Evolutionary conservation across 345 rosid genomes (phyloP).

Genomic region (Pelargonium nanum): DNA sequence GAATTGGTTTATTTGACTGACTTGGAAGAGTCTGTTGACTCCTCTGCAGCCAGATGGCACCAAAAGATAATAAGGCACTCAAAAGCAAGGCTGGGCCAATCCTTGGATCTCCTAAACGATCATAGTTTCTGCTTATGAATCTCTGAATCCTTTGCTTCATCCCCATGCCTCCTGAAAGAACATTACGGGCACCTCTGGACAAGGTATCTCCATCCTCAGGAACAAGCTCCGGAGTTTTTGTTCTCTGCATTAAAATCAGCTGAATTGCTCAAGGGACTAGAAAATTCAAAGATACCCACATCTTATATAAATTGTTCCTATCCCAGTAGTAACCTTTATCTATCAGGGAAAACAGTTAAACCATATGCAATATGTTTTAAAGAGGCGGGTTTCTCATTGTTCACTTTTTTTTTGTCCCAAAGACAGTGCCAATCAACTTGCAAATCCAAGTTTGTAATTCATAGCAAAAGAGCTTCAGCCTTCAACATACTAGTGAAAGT

Average conservation of each 20-base stretch:
- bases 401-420: too few relatives aligned
- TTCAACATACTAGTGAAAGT: too few relatives aligned
- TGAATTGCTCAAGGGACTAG: conserved; percentile 2
- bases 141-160: conserved; percentile 35
- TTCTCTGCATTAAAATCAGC: conserved; percentile 36
- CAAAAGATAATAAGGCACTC: conserved; percentile 61
- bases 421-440: too few relatives aligned
- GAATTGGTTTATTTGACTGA: conserved; percentile 29
- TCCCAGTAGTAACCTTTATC: too few relatives aligned
- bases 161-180: conserved; percentile 49
- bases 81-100: conserved; percentile 74
- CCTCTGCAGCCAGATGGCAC: conserved; percentile 57
- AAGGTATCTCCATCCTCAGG: conserved; percentile 68
- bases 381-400: too few relatives aligned
- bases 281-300: conserved; percentile 4
- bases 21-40: conserved; percentile 35
- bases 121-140: conserved; percentile 23
- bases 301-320: background rate
- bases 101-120: conserved; percentile 63
- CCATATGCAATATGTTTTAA: too few relatives aligned
- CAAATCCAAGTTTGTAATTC: too few relatives aligned
- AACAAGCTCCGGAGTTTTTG: conserved; percentile 70
- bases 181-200: conserved; percentile 37
- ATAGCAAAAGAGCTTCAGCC: too few relatives aligned
- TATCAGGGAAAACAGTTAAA: too few relatives aligned